Evolutionary conservation across 495 filamentous ascomycete genomes (phyloP).

Genomic region (Talaromyces adpressus): DNA sequence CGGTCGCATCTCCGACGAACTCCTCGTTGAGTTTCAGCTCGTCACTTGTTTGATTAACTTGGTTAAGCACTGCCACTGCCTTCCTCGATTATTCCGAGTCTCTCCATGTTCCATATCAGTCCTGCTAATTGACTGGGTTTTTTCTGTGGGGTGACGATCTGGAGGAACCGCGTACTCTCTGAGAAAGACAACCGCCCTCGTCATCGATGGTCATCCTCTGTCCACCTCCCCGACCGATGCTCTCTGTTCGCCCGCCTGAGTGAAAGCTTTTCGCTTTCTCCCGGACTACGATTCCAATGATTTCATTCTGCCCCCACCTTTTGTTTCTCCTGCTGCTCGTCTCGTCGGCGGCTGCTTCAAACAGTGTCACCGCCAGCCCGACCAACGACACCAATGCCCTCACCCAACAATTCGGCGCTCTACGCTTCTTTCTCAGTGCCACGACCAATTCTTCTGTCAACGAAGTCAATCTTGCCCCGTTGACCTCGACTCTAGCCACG

Average conservation of each 20-base stretch:
- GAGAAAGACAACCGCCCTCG: background rate
- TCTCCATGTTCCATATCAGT: no score
- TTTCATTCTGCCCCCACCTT: background rate
- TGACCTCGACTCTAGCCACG: constrained; percentile 20
- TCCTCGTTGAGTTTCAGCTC: background rate
- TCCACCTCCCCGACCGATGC: background rate
- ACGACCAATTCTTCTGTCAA: constrained; percentile 14
- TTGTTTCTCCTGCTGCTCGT: constrained; percentile 10
- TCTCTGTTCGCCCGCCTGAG: background rate
- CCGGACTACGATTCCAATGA: background rate
- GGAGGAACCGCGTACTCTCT: background rate
- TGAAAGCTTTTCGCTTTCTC: constrained; percentile 4
- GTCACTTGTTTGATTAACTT: no score
- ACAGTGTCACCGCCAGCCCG: constrained; percentile 21
- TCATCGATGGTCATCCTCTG: background rate
- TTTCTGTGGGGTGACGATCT: background rate
- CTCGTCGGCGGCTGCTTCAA: constrained; percentile 12
- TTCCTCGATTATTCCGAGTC: background rate
- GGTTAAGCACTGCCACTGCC: background rate
- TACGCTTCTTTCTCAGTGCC: background rate
- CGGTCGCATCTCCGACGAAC: background rate
- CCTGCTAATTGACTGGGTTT: no score
- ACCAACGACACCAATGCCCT: constrained; percentile 20
- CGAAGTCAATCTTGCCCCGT: constrained; percentile 22
- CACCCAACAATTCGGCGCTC: background rate